These are phyloP conservation scores for Zymoseptoria ardabiliae DNA, from an alignment of 2,329 filamentous ascomycete species.

Conservation along the genomic window DNA sequence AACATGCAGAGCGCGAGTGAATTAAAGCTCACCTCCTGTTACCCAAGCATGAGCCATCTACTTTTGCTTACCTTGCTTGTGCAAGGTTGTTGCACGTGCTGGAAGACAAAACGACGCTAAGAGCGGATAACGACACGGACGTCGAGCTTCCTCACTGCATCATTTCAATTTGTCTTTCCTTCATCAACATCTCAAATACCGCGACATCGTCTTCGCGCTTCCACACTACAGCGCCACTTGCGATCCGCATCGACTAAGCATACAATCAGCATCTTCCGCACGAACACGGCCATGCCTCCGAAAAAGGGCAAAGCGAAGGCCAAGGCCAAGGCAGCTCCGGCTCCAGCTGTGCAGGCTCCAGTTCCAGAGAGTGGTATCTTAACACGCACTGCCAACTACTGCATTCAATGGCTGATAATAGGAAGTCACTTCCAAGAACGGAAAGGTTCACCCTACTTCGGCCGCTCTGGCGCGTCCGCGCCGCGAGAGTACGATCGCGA, in stretches of 20 bases:
- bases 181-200: not conserved
- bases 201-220: not conserved
- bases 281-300: constrained; percentile 13
- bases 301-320: constrained; percentile 14
- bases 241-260: not conserved
- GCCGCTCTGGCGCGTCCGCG: constrained; percentile 22
- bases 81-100: not conserved
- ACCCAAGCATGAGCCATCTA: not conserved
- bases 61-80: not conserved
- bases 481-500: constrained; percentile 3
- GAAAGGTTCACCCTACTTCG: constrained; percentile 23
- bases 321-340: constrained; percentile 1
- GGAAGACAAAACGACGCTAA: not conserved
- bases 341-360: not conserved
- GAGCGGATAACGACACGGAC: not conserved
- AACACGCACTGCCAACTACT: not conserved
- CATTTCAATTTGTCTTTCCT: not conserved
- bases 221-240: not conserved
- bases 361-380: not conserved
- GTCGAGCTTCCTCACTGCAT: not conserved
- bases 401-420: constrained; percentile 6
- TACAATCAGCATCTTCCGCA: not conserved
- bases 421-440: constrained; percentile 17
- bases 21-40: not conserved
- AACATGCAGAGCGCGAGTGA: not conserved